These are phyloP conservation scores for Ampelocalamus luodianensis DNA, from an alignment of 176 grass and related monocot species.

Conservation along the genomic window DNA sequence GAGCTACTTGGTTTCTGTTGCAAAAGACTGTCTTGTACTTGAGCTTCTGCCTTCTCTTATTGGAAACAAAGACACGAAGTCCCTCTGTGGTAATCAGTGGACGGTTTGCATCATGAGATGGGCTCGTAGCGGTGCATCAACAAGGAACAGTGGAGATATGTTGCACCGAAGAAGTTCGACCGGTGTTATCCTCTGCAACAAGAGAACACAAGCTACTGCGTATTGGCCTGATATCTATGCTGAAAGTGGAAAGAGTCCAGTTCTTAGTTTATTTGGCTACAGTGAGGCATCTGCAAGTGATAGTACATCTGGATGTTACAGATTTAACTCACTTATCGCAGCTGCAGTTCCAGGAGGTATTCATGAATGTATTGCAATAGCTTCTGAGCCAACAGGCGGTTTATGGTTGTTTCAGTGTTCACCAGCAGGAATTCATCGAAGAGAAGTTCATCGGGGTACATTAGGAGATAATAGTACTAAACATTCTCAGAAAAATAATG, in stretches of 20 bases:
- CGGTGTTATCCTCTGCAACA: slow-evolving; percentile 78
- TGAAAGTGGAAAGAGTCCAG: slow-evolving; percentile 54
- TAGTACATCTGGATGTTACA: slow-evolving; percentile 50
- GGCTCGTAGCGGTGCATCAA: slow-evolving; percentile 42
- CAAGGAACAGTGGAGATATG: slow-evolving; percentile 45
- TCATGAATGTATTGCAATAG: slow-evolving; percentile 68
- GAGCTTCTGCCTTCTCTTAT: slow-evolving; percentile 69
- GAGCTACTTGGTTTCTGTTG: slow-evolving; percentile 68
- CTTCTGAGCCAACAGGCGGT: slow-evolving; percentile 59
- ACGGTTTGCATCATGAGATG: slow-evolving; percentile 72
- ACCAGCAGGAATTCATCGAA: slow-evolving; percentile 57
- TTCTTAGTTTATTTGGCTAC: slow-evolving; percentile 43
- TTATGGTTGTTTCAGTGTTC: slow-evolving; percentile 75
- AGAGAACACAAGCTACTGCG: slow-evolving; percentile 60
- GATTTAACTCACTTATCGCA: slow-evolving; percentile 71
- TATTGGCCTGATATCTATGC: slow-evolving; percentile 89
- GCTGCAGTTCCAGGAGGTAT: slow-evolving; percentile 54
- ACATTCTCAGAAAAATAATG: slow-evolving; percentile 55
- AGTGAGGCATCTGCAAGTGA: slow-evolving; percentile 38
- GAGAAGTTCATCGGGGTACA: slow-evolving; percentile 52
- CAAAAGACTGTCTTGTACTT: slow-evolving; percentile 79
- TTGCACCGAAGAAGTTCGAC: slow-evolving; percentile 59
- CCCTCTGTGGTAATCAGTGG: slow-evolving; percentile 57
- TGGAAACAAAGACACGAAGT: slow-evolving; percentile 46
- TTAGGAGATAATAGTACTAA: slow-evolving; percentile 41